Evolutionary conservation across 768 basidiomycete species (phyloP), one percentile per base, ranked within the genome.

Genomic region (Leccinum uliginosum): DNA sequence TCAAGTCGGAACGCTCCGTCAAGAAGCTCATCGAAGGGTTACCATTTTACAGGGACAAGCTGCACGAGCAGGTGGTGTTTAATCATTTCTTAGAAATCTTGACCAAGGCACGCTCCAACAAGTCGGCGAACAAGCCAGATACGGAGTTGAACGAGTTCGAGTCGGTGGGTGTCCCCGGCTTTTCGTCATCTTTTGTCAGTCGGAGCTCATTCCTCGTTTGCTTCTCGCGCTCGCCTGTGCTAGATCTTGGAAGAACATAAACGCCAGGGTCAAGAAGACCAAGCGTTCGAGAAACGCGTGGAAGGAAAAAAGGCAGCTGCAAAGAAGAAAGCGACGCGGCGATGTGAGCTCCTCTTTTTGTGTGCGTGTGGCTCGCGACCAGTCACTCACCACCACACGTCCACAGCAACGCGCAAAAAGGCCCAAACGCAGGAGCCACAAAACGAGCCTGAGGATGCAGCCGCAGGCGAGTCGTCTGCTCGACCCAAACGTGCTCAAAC

Each of bases 71-170:
- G 43, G 76, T 72, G 1, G 96, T 99, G 6, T 98, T 80, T 69
- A 79, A 77, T 29, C 77, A 85, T 47, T 98, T 99, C 72, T 80
- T 80, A 26, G 95, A 98, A 67, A 98, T 98, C 57, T 80, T 99
- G n/a, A 74, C 74, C 50, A 99, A 98, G 82, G 93, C 86, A 27
- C 82, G 93, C n/a, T 74, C 83, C 30, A 96, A 96, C 74, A 98
- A 97, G 73, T 87, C 86, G 32, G 84, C 89, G 60, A 91, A 87
- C 68, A 98, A 97, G 71, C 91, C 93, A 3, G 95, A 97, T 62
- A 82, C 87, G 0, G 96, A 98, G 65, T 74, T 98, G 48, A 89
- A 95, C 61, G 96, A 99, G 73, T 99, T 99, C 66, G 94, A 98
- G 71, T 79, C 80, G 67, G 94, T 91, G 59, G 29, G 76, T 67